Conservation (phyloP, 1,284 basidiomycete species). For the Gymnopus androsaceus region DNA sequence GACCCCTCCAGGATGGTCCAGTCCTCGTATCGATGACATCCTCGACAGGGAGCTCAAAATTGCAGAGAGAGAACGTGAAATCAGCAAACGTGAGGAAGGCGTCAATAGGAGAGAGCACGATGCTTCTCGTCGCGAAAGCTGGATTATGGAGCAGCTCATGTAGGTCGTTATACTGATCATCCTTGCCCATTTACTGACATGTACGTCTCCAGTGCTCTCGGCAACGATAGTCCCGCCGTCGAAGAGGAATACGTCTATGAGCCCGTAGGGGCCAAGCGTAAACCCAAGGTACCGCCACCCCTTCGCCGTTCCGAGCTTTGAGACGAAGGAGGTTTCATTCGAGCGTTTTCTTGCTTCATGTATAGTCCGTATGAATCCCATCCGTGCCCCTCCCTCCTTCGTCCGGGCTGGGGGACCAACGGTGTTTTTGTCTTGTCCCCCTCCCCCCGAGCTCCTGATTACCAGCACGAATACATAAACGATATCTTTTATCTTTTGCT, state of each 20-base stretch:
- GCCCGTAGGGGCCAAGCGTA: slow-evolving; percentile 62
- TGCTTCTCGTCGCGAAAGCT: slow-evolving; percentile 76
- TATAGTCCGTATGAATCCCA: slow-evolving; percentile 73
- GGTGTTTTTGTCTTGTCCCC: slow-evolving; percentile 73
- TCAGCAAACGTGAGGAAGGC: slow-evolving; percentile 77
- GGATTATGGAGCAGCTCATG: slow-evolving; percentile 90
- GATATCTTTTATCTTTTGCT: too few species aligned
- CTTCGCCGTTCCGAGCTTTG: slow-evolving; percentile 85
- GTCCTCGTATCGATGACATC: slow-evolving; percentile 72
- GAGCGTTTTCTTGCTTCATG: slow-evolving; percentile 45
- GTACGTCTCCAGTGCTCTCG: slow-evolving; percentile 54
- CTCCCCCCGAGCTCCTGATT: slow-evolving; percentile 59
- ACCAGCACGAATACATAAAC: slow-evolving; percentile 37
- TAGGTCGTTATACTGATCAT: slow-evolving; percentile 44
- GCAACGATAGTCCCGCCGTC: slow-evolving; percentile 64
- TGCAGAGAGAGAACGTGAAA: slow-evolving; percentile 79
- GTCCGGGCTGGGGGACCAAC: slow-evolving; percentile 83
- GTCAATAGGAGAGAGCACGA: slow-evolving; percentile 83
- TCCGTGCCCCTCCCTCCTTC: slow-evolving; percentile 66
- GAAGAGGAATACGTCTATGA: slow-evolving; percentile 83
- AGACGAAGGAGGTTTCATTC: slow-evolving; percentile 78
- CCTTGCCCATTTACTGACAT: slow-evolving; percentile 17
- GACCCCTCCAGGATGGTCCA: slow-evolving; percentile 72
- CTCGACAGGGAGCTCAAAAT: slow-evolving; percentile 81
- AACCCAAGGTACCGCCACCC: slow-evolving; percentile 85